Conservation (phyloP, 208 protist species). For the Blechomonas ayalai region DNA sequence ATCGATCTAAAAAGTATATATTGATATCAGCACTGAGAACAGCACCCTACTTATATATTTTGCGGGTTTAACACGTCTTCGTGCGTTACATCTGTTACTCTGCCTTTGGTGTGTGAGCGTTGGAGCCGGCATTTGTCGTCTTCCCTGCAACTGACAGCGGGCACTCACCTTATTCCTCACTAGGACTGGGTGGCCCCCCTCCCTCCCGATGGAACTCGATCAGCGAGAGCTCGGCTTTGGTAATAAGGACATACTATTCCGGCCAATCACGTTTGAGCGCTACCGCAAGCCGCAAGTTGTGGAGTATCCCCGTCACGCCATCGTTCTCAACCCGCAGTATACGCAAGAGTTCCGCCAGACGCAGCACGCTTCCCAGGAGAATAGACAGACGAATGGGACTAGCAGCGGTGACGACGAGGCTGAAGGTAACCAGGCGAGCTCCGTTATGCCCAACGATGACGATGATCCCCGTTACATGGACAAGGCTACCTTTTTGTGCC, state of each 20-base stretch:
- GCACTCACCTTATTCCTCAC: too few relatives aligned
- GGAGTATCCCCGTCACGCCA: slow-evolving; percentile 80
- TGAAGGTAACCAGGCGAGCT: too few relatives aligned
- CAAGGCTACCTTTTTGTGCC: slow-evolving; percentile 37
- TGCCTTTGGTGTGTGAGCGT: too few relatives aligned
- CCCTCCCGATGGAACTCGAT: slow-evolving; percentile 52
- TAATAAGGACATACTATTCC: slow-evolving; percentile 48
- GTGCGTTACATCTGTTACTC: too few relatives aligned
- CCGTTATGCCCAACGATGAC: slow-evolving; percentile 52
- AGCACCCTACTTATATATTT: too few relatives aligned
- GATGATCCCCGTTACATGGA: slow-evolving; percentile 64
- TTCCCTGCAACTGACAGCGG: too few relatives aligned
- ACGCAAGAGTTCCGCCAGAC: slow-evolving; percentile 24
- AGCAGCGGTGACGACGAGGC: slow-evolving; percentile 13
- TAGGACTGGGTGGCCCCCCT: too few relatives aligned
- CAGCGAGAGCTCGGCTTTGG: slow-evolving; percentile 43
- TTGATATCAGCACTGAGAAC: too few relatives aligned
- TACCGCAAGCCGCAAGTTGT: slow-evolving; percentile 79
- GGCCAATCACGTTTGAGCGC: slow-evolving; percentile 75
- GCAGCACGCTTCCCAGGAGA: slow-evolving; percentile 8
- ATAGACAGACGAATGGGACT: not conserved
- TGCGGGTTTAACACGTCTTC: too few relatives aligned
- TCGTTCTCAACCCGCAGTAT: slow-evolving; percentile 84
- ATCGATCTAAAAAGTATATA: too few relatives aligned
- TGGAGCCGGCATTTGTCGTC: too few relatives aligned